phyloP scores from a whole-genome alignment of 495 filamentous ascomycete genomes.

The Aspergillus egyptiacus region DNA sequence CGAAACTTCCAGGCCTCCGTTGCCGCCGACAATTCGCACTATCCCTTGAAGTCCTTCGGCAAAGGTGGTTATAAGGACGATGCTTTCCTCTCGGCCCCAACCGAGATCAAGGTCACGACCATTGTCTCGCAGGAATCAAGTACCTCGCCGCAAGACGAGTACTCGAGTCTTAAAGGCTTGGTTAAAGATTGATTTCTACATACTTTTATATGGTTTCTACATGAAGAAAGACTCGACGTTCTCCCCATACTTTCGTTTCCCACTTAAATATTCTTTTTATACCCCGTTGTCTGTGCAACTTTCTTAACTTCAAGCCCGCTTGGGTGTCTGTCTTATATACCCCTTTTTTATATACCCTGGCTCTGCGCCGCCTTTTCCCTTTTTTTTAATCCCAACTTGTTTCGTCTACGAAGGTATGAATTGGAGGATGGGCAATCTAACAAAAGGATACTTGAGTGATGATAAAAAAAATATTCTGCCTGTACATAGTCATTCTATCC shows the following conservation, averaged over 20 bases:
- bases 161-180: constrained; percentile 25
- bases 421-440: not conserved
- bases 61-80: constrained; percentile 9
- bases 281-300: no score
- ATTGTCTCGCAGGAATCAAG: constrained; percentile 25
- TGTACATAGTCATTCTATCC: no score
- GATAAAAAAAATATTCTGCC: not conserved
- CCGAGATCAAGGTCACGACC: constrained; percentile 30
- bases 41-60: constrained; percentile 18
- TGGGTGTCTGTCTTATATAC: no score
- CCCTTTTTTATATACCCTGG: no score
- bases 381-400: no score
- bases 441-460: not conserved
- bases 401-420: not conserved
- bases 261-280: no score
- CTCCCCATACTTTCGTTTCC: no score
- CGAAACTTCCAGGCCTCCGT: constrained; percentile 23
- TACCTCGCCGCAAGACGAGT: constrained; percentile 15
- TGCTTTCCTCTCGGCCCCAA: not conserved
- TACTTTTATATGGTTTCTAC: no score
- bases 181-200: constrained; percentile 12
- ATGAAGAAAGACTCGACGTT: no score
- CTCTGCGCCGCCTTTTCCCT: no score
- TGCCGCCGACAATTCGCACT: constrained; percentile 19
- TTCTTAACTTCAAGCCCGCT: no score